Evolutionary conservation across 1,284 basidiomycete genomes (phyloP), one percentile per base, ranked within the genome.

Genomic region (Heterobasidion occidentale): DNA sequence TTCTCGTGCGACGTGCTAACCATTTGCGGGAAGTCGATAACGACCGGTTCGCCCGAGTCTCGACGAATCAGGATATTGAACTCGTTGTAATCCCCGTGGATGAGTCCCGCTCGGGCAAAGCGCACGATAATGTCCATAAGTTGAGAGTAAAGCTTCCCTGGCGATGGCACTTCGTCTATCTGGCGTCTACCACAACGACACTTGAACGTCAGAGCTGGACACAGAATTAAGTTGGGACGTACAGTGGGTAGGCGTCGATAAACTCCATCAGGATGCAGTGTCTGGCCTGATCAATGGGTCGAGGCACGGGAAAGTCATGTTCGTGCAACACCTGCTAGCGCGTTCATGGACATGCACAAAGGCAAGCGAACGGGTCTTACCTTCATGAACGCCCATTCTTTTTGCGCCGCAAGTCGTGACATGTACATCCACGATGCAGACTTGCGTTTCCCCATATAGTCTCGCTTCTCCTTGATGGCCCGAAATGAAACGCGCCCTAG

Each of bases 1-100:
- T 99, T 98, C 65, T 87, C 84, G 67, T 99, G 96, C 52, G 94
- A 90, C 42, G 92, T 96, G 77, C 91, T 94, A 70, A 99, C 92
- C 96, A 99, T 98, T 75, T 99, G 96, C 2, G 96, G 96, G 68
- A 99, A 99, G 74, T 99, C 97, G 64, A 99, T 99, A 38, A 99
- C 84, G 55, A 98, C 76, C 6, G 96, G 92, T 64, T 94, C 87
- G 8, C 92, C 90, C 46, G 78, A 80, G 55, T 86, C 86, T 53
- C 87, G 83, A 50, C 83, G 81, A 61, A 99, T 93, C 59, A 99
- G 84, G 64, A 99, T 94, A 71, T 99, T 99, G 77, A 99, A 99
- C 69, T 99, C 97, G 73, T 99, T 99, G 74, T 92, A 99, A 71
- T 99, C 96, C 52, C 97, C 96, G 67, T 99, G 96, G 56, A 99